Percentiles rank a stretch among this genome's conserved stretches.
phyloP scores from a whole-genome alignment of 805 yeast species.

The Candida yuanshanica region DNA sequence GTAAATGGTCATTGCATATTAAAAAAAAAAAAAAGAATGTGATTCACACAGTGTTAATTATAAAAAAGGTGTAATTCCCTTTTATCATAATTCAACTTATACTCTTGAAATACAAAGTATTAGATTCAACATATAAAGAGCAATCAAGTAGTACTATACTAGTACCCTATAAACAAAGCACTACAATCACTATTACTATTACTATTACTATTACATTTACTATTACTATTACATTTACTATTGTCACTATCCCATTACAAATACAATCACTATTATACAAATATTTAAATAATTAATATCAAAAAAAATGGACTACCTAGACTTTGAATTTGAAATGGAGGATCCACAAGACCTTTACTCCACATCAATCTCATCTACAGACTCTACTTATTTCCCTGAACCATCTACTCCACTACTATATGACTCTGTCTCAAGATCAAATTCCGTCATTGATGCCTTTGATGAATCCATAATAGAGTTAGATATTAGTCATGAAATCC shows the following conservation, averaged over 20 bases:
- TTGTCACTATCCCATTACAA: background rate
- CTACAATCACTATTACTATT: no score
- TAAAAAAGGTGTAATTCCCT: no score
- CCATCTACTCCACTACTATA: slow-evolving; percentile 22
- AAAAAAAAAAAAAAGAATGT: background rate
- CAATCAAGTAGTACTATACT: no score
- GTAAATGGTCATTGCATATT: no score
- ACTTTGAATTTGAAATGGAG: slow-evolving; percentile 9
- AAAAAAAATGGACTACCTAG: slow-evolving; percentile 7
- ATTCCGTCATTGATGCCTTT: slow-evolving; percentile 7
- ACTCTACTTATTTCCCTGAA: slow-evolving; percentile 16
- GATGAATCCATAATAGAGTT: slow-evolving; percentile 23
- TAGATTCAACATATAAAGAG: no score
- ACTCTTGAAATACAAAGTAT: no score
- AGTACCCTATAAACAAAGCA: no score
- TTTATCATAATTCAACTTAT: no score
- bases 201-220: background rate
- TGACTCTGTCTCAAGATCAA: slow-evolving; percentile 19
- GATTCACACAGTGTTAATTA: background rate
- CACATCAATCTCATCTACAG: slow-evolving; percentile 16
- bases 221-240: background rate
- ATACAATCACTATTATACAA: no score
- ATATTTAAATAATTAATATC: no score
- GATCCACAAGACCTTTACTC: slow-evolving; percentile 11
- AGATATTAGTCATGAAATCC: slow-evolving; percentile 10